A percentile compares a stretch with the other conserved stretches of the same genome.
Evolutionary conservation across 2,329 filamentous ascomycete species (phyloP).

Genomic region (Cyanodermella asteris): DNA sequence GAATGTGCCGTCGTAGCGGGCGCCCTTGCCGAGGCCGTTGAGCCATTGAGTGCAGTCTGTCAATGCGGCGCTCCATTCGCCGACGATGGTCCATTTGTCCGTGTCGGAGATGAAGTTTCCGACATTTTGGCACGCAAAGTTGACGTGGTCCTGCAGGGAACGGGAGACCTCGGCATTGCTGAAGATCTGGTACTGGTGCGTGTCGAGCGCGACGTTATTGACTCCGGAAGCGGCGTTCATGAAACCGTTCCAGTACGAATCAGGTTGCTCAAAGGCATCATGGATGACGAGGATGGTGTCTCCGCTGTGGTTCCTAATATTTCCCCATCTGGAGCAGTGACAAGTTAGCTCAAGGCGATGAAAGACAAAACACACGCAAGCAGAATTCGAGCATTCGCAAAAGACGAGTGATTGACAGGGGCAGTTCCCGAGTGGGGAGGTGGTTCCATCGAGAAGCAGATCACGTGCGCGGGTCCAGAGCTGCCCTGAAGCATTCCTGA

Average conservation of each 20-base stretch:
- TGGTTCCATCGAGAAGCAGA: no score
- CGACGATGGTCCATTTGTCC: conserved; percentile 46
- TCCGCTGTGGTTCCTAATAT: no score
- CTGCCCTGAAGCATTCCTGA: no score
- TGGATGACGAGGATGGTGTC: conserved; percentile 33
- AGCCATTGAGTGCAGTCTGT: conserved; percentile 33
- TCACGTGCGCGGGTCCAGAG: no score
- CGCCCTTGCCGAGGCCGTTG: conserved; percentile 36
- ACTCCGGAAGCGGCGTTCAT: conserved; percentile 24
- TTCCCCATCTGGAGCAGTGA: no score
- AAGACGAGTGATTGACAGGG: no score
- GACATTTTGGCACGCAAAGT: conserved; percentile 34
- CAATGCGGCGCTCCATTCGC: conserved; percentile 48
- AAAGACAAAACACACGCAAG: no score
- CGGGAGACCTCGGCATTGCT: conserved; percentile 27
- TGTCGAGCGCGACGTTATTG: conserved; percentile 37
- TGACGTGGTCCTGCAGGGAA: conserved; percentile 29
- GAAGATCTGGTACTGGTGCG: conserved; percentile 49
- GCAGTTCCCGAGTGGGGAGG: no score
- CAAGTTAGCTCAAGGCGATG: no score
- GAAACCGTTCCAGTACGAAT: conserved; percentile 35
- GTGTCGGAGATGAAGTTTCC: conserved; percentile 25
- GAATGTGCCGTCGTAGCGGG: conserved; percentile 30
- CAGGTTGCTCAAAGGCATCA: conserved; percentile 27
- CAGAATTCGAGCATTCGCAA: no score